phyloP scores from a whole-genome alignment of 148 eudicot genomes.

The Silene latifolia region DNA sequence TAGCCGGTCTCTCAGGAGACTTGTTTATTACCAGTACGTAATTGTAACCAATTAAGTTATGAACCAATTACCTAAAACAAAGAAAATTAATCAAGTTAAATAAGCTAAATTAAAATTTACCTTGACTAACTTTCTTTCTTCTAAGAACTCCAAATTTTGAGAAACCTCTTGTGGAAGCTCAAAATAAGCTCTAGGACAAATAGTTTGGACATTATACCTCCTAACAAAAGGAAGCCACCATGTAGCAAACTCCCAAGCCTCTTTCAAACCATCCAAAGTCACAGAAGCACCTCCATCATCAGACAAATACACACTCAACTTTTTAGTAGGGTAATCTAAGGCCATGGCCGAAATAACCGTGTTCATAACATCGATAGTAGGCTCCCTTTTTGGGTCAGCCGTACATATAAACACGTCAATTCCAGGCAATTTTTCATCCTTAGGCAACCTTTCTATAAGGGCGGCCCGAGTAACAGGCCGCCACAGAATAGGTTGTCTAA shows the following conservation, averaged over 20 bases:
- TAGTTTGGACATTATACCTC: constrained; percentile 29
- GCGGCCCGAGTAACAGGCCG: constrained; percentile 31
- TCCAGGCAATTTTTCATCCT: constrained; percentile 30
- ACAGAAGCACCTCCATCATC: constrained; percentile 46
- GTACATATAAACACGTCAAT: constrained; percentile 50
- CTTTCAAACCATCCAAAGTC: constrained; percentile 38
- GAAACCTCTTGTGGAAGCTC: constrained; percentile 9
- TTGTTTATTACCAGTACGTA: not conserved
- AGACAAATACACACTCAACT: constrained; percentile 42
- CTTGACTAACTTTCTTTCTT: constrained; percentile 33
- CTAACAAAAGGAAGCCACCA: constrained; percentile 52
- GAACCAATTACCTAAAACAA: not conserved
- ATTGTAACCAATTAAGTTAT: not conserved
- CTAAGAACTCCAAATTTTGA: constrained; percentile 28
- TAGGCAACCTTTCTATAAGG: constrained; percentile 37
- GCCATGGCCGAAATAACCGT: constrained; percentile 51
- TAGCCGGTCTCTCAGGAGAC: not conserved
- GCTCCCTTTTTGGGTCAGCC: constrained; percentile 46
- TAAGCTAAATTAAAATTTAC: constrained; percentile 11
- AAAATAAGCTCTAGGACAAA: constrained; percentile 54
- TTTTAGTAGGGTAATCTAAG: constrained; percentile 42
- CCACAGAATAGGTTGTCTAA: constrained; percentile 35
- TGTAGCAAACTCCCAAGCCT: constrained; percentile 43
- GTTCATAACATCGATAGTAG: constrained; percentile 47
- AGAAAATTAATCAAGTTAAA: no score